Percentiles rank a stretch among this genome's conserved stretches.
Conservation (phyloP, 805 yeast genomes). For the Zygosaccharomyces bisporus region DNA sequence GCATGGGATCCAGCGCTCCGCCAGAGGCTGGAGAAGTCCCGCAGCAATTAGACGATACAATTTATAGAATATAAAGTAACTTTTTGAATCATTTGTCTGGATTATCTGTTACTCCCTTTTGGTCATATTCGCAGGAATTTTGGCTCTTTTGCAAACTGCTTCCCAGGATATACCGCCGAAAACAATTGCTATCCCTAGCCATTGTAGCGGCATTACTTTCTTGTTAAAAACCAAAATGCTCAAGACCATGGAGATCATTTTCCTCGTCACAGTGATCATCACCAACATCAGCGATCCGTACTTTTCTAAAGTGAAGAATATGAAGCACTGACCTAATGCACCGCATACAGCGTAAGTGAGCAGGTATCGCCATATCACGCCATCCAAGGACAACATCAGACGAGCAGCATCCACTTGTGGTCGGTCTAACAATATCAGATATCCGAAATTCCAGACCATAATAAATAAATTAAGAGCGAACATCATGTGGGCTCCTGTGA, state of each 20-base stretch:
- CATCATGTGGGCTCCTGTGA: constrained; percentile 90
- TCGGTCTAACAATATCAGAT: constrained; percentile 36
- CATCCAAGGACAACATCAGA: constrained; percentile 37
- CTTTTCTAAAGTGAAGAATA: constrained; percentile 74
- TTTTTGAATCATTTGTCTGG: background rate
- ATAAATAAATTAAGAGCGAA: constrained; percentile 53
- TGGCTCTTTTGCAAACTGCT: constrained; percentile 47
- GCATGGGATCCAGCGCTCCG: constrained; percentile 42
- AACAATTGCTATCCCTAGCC: constrained; percentile 76
- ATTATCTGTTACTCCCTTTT: background rate
- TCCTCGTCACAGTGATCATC: constrained; percentile 93
- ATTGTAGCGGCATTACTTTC: constrained; percentile 55
- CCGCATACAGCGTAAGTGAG: constrained; percentile 71
- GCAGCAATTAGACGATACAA: constrained; percentile 1
- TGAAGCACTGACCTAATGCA: constrained; percentile 90
- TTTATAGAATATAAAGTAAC: constrained; percentile 8
- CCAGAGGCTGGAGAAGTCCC: constrained; percentile 30
- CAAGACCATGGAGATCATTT: constrained; percentile 90
- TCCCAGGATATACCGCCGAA: constrained; percentile 85
- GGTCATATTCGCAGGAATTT: background rate
- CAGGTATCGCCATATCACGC: constrained; percentile 56
- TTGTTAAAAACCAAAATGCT: constrained; percentile 90
- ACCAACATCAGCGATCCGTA: constrained; percentile 84
- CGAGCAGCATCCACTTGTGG: constrained; percentile 37
- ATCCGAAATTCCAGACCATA: constrained; percentile 46